Evolutionary conservation across 2,329 filamentous ascomycete genomes (phyloP), one percentile per base, ranked within the genome.

Genomic region (Aspergillus sp.): DNA sequence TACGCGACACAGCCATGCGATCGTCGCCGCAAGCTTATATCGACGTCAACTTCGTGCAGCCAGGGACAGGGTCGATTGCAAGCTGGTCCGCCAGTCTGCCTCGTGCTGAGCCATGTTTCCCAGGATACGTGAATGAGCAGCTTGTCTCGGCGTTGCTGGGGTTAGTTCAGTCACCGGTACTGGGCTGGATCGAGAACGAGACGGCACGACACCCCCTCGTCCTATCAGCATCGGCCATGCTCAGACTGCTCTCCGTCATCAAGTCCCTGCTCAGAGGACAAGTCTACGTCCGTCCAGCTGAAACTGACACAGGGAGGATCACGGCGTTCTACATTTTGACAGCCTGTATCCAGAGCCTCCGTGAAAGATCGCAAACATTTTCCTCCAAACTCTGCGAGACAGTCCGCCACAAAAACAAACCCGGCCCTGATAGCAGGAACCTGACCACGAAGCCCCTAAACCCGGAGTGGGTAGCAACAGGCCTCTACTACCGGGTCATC

Each of bases 311-410:
- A 7, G 53, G 50, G 3, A 49, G 48, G 27, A 44, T 55, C 3
- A 46, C 52, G 0, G 42, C 58, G 15, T 49, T 54, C n/a, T 51
- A 51, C 35, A 13, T 60, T 1, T 38, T 64, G 22, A 44, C 48
- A 15, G 38, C 47, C 41, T 54, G 53, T 25, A 47, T 47, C 7
- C 50, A 50, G 15, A 32, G 47, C 9, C 43, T 64, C 7, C 49
- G 46, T n/a, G 45, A 59, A 7, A 37, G 47, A 15, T 60, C 61
- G 7, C 41, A 48, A n/a, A 20, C 12, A 1, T 52, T 60, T 35
- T 53, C 50, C 20, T 41, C 42, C 3, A 45, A 23, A 1, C 44
- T 60, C 7, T 56, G 45, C 12, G 33, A 47, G 2, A 37, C 46
- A 5, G 39, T 60, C 19, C 49, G 49, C 17, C 49, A 46, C 3